phyloP scores from a whole-genome alignment of 371 early-diverging fungal species.

The Rozella allomycis region DNA sequence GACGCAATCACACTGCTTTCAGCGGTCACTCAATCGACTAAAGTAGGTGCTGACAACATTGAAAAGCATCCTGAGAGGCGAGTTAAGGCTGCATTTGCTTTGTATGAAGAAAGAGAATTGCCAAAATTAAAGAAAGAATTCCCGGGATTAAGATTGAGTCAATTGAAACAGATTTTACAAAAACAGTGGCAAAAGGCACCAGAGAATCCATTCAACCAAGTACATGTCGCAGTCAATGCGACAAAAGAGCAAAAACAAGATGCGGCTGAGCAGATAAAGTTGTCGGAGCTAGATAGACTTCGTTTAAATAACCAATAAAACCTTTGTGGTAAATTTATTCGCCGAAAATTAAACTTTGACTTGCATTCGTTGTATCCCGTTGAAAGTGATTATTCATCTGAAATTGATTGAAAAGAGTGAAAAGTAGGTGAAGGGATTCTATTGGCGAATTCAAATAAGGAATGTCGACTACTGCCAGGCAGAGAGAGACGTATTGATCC shows the following conservation, averaged over 20 bases:
- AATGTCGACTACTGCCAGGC: too few relatives aligned
- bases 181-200: slow-evolving; percentile 53
- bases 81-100: slow-evolving; percentile 44
- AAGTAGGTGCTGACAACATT: slow-evolving; percentile 20
- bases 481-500: too few relatives aligned
- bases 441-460: too few relatives aligned
- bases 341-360: too few relatives aligned
- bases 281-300: neutral
- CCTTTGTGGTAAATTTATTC: too few relatives aligned
- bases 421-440: too few relatives aligned
- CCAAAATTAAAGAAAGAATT: slow-evolving; percentile 40
- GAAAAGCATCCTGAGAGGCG: slow-evolving; percentile 68
- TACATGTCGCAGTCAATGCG: slow-evolving; percentile 42
- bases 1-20: slow-evolving; percentile 47
- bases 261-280: neutral
- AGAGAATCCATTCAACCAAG: slow-evolving; percentile 66
- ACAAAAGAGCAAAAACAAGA: slow-evolving; percentile 20
- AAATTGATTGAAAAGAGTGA: too few relatives aligned
- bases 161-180: slow-evolving; percentile 46
- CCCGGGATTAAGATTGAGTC: slow-evolving; percentile 46
- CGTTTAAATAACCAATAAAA: neutral
- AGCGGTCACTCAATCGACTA: slow-evolving; percentile 8
- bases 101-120: slow-evolving; percentile 40
- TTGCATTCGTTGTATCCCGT: too few relatives aligned
- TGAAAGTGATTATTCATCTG: too few relatives aligned